Conservation (phyloP, 331 rosid species). For the Arachis monticola region DNA sequence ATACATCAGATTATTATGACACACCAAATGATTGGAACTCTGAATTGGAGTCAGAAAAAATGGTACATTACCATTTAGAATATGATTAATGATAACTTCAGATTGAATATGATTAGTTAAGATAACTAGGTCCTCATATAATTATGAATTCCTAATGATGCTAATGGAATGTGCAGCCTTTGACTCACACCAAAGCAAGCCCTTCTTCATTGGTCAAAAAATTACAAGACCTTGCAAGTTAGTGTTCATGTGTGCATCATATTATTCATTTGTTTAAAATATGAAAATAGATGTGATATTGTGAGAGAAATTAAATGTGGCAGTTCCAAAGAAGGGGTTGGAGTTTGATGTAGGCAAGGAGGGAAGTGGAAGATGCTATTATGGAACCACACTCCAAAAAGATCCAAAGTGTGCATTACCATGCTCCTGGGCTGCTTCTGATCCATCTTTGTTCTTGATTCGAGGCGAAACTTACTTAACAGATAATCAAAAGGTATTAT, state of each 20-base stretch:
- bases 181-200: constrained; percentile 59
- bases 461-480: constrained; percentile 73
- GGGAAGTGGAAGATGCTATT: constrained; percentile 49
- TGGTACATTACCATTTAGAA: constrained; percentile 41
- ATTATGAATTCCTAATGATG: not conserved
- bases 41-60: constrained; percentile 51
- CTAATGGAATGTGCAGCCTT: constrained; percentile 43
- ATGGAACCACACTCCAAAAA: constrained; percentile 75
- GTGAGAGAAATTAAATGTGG: constrained; percentile 23
- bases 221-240: constrained; percentile 76
- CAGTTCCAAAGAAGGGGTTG: constrained; percentile 83
- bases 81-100: no score
- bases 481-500: constrained; percentile 67
- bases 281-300: constrained; percentile 26
- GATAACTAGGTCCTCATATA: no score
- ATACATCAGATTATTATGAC: constrained; percentile 54
- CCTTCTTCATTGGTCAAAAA: constrained; percentile 69
- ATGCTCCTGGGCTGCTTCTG: constrained; percentile 73
- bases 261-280: not conserved
- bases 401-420: constrained; percentile 66
- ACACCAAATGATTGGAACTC: constrained; percentile 66
- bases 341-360: constrained; percentile 66
- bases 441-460: constrained; percentile 81
- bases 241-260: constrained; percentile 27
- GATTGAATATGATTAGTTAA: no score